A percentile compares a stretch with the other conserved stretches of the same genome.
Evolutionary conservation across 2,329 filamentous ascomycete genomes (phyloP).

Genomic region (Pseudocercospora vitis): DNA sequence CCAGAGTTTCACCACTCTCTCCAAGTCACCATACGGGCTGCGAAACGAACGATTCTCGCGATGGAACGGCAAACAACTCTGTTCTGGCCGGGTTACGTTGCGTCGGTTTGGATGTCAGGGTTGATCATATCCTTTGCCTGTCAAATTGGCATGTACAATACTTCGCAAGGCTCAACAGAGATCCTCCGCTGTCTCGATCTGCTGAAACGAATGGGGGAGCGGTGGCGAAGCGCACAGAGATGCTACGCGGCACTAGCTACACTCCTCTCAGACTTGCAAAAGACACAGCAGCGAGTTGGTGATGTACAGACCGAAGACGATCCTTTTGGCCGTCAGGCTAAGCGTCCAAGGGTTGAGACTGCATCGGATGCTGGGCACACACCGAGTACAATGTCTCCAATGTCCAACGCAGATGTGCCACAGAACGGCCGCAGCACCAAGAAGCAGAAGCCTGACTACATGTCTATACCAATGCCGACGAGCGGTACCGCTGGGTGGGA

Average conservation of each 20-base stretch:
- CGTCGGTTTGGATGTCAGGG: slow-evolving; percentile 43
- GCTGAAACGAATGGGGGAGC: slow-evolving; percentile 24
- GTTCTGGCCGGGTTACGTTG: slow-evolving; percentile 41
- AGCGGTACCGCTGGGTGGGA: slow-evolving; percentile 17
- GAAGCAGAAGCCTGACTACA: slow-evolving; percentile 10
- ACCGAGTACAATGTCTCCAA: slow-evolving; percentile 14
- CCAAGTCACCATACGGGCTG: slow-evolving; percentile 36
- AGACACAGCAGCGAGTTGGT: slow-evolving; percentile 12
- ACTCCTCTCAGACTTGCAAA: slow-evolving; percentile 24
- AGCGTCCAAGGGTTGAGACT: slow-evolving; percentile 13
- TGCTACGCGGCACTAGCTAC: slow-evolving; percentile 26
- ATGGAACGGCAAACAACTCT: slow-evolving; percentile 27
- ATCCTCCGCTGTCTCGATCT: slow-evolving; percentile 26
- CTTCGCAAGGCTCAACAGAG: slow-evolving; percentile 27
- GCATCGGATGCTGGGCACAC: slow-evolving; percentile 4
- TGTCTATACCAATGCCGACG: slow-evolving; percentile 14
- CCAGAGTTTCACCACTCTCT: slow-evolving; percentile 37
- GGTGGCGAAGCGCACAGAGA: slow-evolving; percentile 25
- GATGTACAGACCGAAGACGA: slow-evolving; percentile 17
- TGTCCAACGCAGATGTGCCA: slow-evolving; percentile 5
- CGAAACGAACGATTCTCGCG: slow-evolving; percentile 34
- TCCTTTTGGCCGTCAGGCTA: slow-evolving; percentile 18
- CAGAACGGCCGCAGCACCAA: slow-evolving; percentile 5
- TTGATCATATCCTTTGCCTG: slow-evolving; percentile 41
- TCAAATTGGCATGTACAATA: slow-evolving; percentile 35